Conservation (phyloP, 768 basidiomycete species). For the Crepidotus variabilis region DNA sequence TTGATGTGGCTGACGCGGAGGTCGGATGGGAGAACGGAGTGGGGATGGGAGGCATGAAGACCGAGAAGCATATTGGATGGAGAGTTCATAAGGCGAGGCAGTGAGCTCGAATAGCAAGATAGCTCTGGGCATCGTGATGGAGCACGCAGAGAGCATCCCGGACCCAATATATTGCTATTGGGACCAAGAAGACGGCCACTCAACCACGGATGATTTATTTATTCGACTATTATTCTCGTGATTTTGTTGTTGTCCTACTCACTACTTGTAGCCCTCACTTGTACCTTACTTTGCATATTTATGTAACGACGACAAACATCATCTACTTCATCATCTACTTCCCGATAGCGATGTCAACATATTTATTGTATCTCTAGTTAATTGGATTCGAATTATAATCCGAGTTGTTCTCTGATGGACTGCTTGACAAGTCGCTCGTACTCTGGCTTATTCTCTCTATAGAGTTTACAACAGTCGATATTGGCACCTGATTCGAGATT, state of each 20-base stretch:
- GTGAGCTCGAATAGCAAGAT: neutral
- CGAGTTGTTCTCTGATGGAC: slow-evolving; percentile 84
- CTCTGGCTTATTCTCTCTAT: slow-evolving; percentile 83
- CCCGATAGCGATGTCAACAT: too few species aligned
- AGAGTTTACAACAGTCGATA: slow-evolving; percentile 95
- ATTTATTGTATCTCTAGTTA: too few species aligned
- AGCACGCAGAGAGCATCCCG: neutral
- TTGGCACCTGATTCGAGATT: slow-evolving; percentile 98
- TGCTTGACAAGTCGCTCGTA: slow-evolving; percentile 85
- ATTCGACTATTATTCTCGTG: too few species aligned
- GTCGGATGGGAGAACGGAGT: slow-evolving; percentile 31
- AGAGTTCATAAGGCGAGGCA: neutral
- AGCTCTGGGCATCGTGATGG: neutral
- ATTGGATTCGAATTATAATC: slow-evolving; percentile 39
- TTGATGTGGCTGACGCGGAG: neutral
- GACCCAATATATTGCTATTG: too few species aligned
- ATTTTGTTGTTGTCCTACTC: too few species aligned
- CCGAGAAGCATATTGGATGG: slow-evolving; percentile 1
- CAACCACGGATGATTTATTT: too few species aligned
- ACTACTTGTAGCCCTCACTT: too few species aligned
- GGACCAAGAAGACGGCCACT: too few species aligned
- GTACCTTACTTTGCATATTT: too few species aligned
- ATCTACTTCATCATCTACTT: too few species aligned
- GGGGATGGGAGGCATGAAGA: slow-evolving; percentile 22
- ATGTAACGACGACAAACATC: too few species aligned